Evolutionary conservation across 495 filamentous ascomycete species (phyloP).

Genomic region (Talaromyces trachyspermus): DNA sequence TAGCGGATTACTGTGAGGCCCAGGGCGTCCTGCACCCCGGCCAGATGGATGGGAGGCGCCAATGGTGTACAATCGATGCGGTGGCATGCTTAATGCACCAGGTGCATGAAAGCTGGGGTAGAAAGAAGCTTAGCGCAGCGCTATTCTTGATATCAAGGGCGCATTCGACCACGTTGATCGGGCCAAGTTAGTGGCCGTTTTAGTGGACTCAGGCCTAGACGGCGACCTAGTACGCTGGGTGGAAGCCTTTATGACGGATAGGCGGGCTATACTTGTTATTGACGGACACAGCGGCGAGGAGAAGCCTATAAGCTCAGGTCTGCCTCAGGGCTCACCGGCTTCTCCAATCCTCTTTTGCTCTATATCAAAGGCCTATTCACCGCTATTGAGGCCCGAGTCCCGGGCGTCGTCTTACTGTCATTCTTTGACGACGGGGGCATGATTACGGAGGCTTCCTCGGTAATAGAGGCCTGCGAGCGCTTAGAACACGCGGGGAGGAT

Average conservation of each 20-base stretch:
- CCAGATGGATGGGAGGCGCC: not conserved
- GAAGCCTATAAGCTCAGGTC: no score
- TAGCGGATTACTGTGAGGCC: not conserved
- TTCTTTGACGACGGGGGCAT: not conserved
- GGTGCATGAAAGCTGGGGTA: not conserved
- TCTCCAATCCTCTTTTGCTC: slow-evolving; percentile 11
- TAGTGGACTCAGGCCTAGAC: not conserved
- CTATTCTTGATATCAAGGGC: not conserved
- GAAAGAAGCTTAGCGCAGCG: not conserved
- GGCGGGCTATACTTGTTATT: not conserved
- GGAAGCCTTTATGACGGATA: not conserved
- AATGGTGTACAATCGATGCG: not conserved
- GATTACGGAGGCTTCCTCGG: no score
- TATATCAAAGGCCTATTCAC: slow-evolving; percentile 8
- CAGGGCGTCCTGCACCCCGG: not conserved
- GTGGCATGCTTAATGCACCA: slow-evolving; percentile 1
- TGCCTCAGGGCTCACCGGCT: slow-evolving; percentile 12
- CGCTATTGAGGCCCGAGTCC: not conserved
- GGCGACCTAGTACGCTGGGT: slow-evolving; percentile 1
- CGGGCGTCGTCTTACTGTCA: not conserved
- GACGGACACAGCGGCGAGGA: not conserved
- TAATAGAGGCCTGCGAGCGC: no score
- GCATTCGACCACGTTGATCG: not conserved
- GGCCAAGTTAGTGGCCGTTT: not conserved
- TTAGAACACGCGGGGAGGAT: no score